A percentile compares a stretch with the other conserved stretches of the same genome.
Conservation (phyloP, 495 filamentous ascomycete genomes). For the Diplogelasinospora grovesii region DNA sequence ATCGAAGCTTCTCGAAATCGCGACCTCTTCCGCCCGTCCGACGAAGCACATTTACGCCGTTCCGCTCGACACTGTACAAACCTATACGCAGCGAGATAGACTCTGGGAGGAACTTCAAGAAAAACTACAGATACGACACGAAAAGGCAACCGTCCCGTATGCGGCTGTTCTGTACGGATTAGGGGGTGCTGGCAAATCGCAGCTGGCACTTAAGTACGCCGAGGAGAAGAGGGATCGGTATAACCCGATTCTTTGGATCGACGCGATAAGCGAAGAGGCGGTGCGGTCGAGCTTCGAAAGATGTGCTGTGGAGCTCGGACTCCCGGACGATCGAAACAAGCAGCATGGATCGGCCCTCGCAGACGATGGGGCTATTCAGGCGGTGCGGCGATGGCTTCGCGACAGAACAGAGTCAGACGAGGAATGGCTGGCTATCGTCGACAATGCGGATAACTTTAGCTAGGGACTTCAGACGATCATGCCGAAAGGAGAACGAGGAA, state of each 20-base stretch:
- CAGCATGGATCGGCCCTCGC: constrained; percentile 14
- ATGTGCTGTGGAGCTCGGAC: constrained; percentile 19
- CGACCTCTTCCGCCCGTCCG: background rate
- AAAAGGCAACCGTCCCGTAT: constrained; percentile 11
- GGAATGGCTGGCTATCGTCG: constrained; percentile 23
- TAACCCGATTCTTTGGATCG: constrained; percentile 23
- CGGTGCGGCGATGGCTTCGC: constrained; percentile 22
- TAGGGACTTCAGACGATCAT: constrained; percentile 20
- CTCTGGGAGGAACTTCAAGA: constrained; percentile 9
- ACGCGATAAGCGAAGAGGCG: constrained; percentile 18
- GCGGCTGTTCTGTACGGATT: constrained; percentile 9
- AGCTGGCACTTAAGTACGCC: constrained; percentile 18
- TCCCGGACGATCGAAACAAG: constrained; percentile 12
- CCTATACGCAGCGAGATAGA: constrained; percentile 8
- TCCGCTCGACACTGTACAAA: constrained; percentile 12
- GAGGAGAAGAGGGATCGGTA: constrained; percentile 16
- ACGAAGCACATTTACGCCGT: constrained; percentile 10
- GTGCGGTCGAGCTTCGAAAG: constrained; percentile 23
- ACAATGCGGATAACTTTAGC: constrained; percentile 22
- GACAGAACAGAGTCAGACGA: constrained; percentile 16
- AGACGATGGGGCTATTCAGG: constrained; percentile 12
- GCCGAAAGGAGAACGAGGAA: constrained; percentile 20
- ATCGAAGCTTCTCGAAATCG: constrained; percentile 11
- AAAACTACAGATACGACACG: constrained; percentile 12
- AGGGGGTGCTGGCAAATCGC: constrained; percentile 14